Evolutionary conservation across 805 yeast genomes (phyloP), one percentile per base, ranked within the genome.

Genomic region (Metschnikowia arizonensis): DNA sequence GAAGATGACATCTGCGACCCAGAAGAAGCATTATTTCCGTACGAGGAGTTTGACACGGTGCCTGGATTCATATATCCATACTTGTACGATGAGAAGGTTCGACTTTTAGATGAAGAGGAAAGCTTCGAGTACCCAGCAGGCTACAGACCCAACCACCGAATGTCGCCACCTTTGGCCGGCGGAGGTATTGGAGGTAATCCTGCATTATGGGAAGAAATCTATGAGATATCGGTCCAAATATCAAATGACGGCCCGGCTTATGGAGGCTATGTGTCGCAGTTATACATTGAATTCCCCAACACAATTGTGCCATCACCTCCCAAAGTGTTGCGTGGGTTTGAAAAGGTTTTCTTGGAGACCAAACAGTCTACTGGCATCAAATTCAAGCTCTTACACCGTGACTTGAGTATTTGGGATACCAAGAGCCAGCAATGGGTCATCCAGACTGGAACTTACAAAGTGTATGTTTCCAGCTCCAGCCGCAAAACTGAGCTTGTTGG

Each of bases 171-270:
- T 1, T 50, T 69, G 12, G 59, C 68, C 3, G 74, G 76, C 7
- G 85, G 85, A 17, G 79, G 77, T 0, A 50, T 74, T 17, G 84
- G 83, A 0, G 84, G 85, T 1, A 78, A 79, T 57, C 80, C 79
- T 5, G 82, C 77, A 0, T 64, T 80, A 31, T 81, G 83, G 83
- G 78, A 78, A 35, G 63, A 63, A 1, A 60, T 76, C 37, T 76
- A 76, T 52, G 59, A 68, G 40, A 77, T 77, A 3, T 60, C 62
- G 28, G 80, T 73, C 2, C 60, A 56, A 17, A 69, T 79, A n/a
- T 62, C 66, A 34, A 79, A 79, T 50, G 69, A 65, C 19, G 84
- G 84, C 0, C 61, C 63, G 6, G 55, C 57, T 25, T 61, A 60
- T 14, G 83, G 82, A 1, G 72, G 72, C 4, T 72, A 66, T 49